phyloP scores from a whole-genome alignment of 192 early-diverging fungal genomes.

The Linnemannia zychae region DNA sequence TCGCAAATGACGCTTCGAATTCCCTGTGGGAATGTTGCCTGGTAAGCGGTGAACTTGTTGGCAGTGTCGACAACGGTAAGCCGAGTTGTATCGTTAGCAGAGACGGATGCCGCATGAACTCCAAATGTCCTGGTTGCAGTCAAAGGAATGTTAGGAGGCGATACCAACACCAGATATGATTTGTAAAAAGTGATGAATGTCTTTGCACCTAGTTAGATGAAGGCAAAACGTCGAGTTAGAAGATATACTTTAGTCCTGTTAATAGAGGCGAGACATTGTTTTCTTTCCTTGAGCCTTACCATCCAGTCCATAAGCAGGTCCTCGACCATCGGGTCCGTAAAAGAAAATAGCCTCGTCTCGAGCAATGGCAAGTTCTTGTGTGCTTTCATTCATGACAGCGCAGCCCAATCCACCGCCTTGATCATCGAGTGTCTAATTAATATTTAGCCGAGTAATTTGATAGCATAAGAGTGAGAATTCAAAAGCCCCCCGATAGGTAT shows the following conservation, averaged over 20 bases:
- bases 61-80: slow-evolving; percentile 91
- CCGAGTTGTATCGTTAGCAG: slow-evolving; percentile 63
- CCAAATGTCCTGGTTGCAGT: slow-evolving; percentile 59
- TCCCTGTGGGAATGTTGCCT: slow-evolving; percentile 79
- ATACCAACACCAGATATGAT: slow-evolving; percentile 81
- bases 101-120: slow-evolving; percentile 26
- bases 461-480: neutral
- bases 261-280: slow-evolving; percentile 48
- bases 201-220: slow-evolving; percentile 67
- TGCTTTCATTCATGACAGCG: slow-evolving; percentile 75
- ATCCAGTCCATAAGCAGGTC: slow-evolving; percentile 93
- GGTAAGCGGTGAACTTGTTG: slow-evolving; percentile 93
- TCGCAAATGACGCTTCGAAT: slow-evolving; percentile 83
- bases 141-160: slow-evolving; percentile 63
- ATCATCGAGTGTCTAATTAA: slow-evolving; percentile 76
- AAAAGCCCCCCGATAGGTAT: neutral
- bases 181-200: slow-evolving; percentile 78
- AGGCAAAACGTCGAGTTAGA: slow-evolving; percentile 53
- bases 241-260: slow-evolving; percentile 55
- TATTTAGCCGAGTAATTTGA: neutral
- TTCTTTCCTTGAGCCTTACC: slow-evolving; percentile 36
- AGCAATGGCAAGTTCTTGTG: slow-evolving; percentile 86
- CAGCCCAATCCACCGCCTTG: slow-evolving; percentile 85
- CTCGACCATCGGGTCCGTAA: slow-evolving; percentile 91
- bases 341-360: slow-evolving; percentile 94